Conservation (phyloP, 352 stramenopile genomes). For the Pythium insidiosum region DNA sequence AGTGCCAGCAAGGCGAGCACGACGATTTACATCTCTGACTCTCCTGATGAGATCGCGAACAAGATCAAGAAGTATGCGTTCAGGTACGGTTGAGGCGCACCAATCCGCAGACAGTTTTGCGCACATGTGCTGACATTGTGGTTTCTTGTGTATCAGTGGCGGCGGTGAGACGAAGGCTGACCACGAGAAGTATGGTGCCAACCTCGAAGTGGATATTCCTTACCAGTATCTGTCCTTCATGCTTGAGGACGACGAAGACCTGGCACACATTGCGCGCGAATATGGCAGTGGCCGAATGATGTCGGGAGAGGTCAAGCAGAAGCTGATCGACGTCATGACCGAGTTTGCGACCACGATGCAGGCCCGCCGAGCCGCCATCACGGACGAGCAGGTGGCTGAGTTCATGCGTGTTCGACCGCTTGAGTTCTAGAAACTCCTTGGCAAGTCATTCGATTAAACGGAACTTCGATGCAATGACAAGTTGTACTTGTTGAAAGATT, state of each 20-base stretch:
- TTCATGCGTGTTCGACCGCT: constrained; percentile 95
- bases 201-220: constrained; percentile 97
- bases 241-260: constrained; percentile 97
- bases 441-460: too few relatives aligned
- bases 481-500: too few relatives aligned
- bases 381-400: constrained; percentile 92
- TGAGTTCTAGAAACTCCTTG: constrained; percentile 92
- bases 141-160: constrained; percentile 74
- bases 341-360: constrained; percentile 94
- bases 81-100: constrained; percentile 49
- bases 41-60: constrained; percentile 92
- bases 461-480: too few relatives aligned
- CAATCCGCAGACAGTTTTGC: too few relatives aligned
- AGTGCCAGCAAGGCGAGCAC: constrained; percentile 93
- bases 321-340: constrained; percentile 91
- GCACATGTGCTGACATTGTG: too few relatives aligned
- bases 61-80: constrained; percentile 89
- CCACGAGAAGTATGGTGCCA: constrained; percentile 97
- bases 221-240: constrained; percentile 99
- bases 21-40: constrained; percentile 99
- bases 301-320: constrained; percentile 98
- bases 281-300: constrained; percentile 95
- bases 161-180: constrained; percentile 97
- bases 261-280: constrained; percentile 90
- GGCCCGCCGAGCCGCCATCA: constrained; percentile 88